Conservation (phyloP, 768 basidiomycete species). For the Tremella yokohamensis region DNA sequence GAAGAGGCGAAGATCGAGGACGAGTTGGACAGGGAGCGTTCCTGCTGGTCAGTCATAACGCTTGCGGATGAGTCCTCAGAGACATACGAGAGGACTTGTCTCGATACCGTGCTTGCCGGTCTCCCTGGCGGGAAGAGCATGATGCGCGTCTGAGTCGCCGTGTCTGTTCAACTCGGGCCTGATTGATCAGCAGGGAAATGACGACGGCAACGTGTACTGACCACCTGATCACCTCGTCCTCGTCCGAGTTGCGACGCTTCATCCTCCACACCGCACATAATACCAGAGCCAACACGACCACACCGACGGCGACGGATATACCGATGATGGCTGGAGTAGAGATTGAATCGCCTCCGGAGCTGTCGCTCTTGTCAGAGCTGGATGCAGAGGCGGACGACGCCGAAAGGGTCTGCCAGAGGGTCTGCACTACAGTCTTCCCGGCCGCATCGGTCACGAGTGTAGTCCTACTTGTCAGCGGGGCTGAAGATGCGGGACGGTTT, state of each 20-base stretch:
- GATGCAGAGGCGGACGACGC: conserved; percentile 21
- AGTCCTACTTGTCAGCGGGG: background rate
- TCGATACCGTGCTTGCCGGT: conserved; percentile 50
- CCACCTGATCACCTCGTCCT: conserved; percentile 50
- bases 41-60: conserved; percentile 10
- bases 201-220: background rate
- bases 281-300: conserved; percentile 38
- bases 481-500: too few species aligned
- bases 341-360: conserved; percentile 18
- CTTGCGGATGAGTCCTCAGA: background rate
- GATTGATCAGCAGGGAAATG: conserved; percentile 1
- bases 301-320: conserved; percentile 44
- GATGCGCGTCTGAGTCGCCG: conserved; percentile 44
- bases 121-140: conserved; percentile 45
- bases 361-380: conserved; percentile 10
- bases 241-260: conserved; percentile 41
- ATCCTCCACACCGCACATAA: conserved; percentile 46
- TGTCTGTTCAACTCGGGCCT: conserved; percentile 50
- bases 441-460: conserved; percentile 27
- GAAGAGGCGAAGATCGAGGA: conserved; percentile 36
- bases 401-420: conserved; percentile 32
- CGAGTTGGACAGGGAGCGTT: conserved; percentile 39
- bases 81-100: conserved; percentile 44
- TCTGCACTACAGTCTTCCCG: conserved; percentile 37
- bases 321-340: conserved; percentile 44